phyloP scores from a whole-genome alignment of 345 rosid genomes.

The Acer campestre region DNA sequence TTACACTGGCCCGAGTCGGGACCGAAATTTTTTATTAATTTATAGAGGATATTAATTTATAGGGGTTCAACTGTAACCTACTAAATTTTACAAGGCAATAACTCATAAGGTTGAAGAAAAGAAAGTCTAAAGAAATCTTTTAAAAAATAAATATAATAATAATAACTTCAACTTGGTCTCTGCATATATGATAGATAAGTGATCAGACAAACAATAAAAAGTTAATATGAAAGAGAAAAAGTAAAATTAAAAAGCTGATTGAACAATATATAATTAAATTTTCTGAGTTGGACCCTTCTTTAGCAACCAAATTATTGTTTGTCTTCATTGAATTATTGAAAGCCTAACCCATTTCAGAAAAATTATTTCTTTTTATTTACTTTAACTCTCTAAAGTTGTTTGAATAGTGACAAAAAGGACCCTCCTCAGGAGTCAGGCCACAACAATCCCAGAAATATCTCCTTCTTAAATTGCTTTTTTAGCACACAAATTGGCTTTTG shows the following conservation, averaged over 20 bases:
- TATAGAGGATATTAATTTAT: no score
- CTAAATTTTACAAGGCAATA: no score
- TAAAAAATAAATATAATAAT: no score
- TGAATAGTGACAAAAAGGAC: slow-evolving; percentile 30
- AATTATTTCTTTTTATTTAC: slow-evolving; percentile 6
- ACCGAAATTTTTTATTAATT: no score
- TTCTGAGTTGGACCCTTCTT: slow-evolving; percentile 23
- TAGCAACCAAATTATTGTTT: slow-evolving; percentile 20
- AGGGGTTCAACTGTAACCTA: no score
- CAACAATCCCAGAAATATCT: slow-evolving; percentile 14
- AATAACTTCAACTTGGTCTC: no score
- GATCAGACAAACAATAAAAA: slow-evolving; percentile 12
- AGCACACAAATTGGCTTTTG: slow-evolving; percentile 1
- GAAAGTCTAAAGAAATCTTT: not conserved
- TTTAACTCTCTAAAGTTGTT: slow-evolving; percentile 19
- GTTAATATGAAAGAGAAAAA: not conserved
- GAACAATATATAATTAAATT: slow-evolving; percentile 11
- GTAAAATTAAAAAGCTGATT: slow-evolving; percentile 6
- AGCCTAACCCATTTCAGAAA: slow-evolving; percentile 25
- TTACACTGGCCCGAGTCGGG: no score
- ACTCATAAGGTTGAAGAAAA: no score
- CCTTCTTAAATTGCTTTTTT: not conserved
- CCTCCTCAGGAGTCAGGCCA: not conserved
- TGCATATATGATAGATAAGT: not conserved
- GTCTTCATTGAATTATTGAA: slow-evolving; percentile 17